Conservation (phyloP, 2,329 filamentous ascomycete genomes). For the Aureobasidium pullulans region DNA sequence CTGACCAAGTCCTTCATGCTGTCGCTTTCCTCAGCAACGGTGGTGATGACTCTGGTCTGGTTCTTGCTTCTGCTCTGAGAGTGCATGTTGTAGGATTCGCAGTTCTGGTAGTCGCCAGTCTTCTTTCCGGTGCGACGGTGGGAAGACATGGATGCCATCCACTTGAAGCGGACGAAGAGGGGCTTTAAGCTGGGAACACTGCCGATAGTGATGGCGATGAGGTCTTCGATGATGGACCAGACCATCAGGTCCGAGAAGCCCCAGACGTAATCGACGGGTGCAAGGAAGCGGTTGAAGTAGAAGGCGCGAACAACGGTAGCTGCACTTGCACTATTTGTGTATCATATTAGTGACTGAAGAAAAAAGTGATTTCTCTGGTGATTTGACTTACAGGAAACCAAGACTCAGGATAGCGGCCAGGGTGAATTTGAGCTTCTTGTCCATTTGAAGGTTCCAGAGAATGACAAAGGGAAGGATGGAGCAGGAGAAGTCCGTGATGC, state of each 20-base stretch:
- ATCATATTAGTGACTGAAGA: background rate
- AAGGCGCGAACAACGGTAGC: constrained; percentile 37
- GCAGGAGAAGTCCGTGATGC: constrained; percentile 31
- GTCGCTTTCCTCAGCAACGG: constrained; percentile 1
- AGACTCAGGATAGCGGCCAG: constrained; percentile 28
- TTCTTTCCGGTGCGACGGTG: background rate
- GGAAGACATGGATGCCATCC: background rate
- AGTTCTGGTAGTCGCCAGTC: background rate
- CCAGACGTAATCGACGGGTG: constrained; percentile 30
- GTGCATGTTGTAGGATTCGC: constrained; percentile 6
- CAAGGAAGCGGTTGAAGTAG: constrained; percentile 28
- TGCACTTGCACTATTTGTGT: constrained; percentile 36
- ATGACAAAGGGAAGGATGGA: constrained; percentile 30
- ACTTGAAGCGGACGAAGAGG: constrained; percentile 5
- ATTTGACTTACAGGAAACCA: constrained; percentile 22
- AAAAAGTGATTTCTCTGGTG: no score
- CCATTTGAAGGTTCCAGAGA: constrained; percentile 30
- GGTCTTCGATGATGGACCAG: constrained; percentile 16
- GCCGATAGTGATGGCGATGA: constrained; percentile 16
- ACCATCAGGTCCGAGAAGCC: constrained; percentile 15
- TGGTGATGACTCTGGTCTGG: constrained; percentile 1
- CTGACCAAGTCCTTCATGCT: constrained; percentile 7
- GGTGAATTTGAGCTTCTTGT: constrained; percentile 26
- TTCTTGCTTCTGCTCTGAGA: background rate
- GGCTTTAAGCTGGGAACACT: constrained; percentile 16